Evolutionary conservation across 2,329 filamentous ascomycete species (phyloP), one percentile per base, ranked within the genome.

Genomic region (Botrytis hyacinthi): DNA sequence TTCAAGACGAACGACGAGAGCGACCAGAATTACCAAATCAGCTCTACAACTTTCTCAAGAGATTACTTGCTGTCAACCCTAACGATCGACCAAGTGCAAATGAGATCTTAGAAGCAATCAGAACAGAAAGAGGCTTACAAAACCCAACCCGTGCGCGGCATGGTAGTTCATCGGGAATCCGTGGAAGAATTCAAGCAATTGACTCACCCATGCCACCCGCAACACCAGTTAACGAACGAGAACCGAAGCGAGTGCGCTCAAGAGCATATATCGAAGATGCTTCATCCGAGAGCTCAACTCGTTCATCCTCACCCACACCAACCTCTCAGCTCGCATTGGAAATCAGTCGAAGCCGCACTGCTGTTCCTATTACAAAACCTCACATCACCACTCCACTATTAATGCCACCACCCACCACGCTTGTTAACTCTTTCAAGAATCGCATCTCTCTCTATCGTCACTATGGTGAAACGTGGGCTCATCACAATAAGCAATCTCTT

Each of bases 11-110:
- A 77, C 87, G 90, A 48, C 87, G 91, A 51, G 87, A 92, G 76
- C 89, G 95, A 2, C 90, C 92, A 0, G 96, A 98, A 78, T 85
- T 99, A 0, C 96, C 96, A 0, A 87, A 93, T 8, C 92, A 93
- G 81, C 87, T 99, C 0, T 99, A 98, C 82, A 89, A 89, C 63
- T 90, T 97, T 71, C 86, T 99, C 6, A 94, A 94, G 81, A 89
- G 89, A 73, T 85, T 99, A 8, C 87, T 99, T 9, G 91, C 94
- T 1, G 85, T 97, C 20, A 87, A 95, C 74, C 93, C 95, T 0
- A 84, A 85, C 1, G 89, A 94, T 72, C 87, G 96, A 10, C 96
- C 96, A 0, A 93, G 90, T 62, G 95, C 96, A 0, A 93, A 90
- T 63, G 95, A 98, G 73, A 95, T 99, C 1, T 82, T 98, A 0